Evolutionary conservation across 2,329 filamentous ascomycete genomes (phyloP), one percentile per base, ranked within the genome.

Genomic region (Paracoccidioides brasiliensis): DNA sequence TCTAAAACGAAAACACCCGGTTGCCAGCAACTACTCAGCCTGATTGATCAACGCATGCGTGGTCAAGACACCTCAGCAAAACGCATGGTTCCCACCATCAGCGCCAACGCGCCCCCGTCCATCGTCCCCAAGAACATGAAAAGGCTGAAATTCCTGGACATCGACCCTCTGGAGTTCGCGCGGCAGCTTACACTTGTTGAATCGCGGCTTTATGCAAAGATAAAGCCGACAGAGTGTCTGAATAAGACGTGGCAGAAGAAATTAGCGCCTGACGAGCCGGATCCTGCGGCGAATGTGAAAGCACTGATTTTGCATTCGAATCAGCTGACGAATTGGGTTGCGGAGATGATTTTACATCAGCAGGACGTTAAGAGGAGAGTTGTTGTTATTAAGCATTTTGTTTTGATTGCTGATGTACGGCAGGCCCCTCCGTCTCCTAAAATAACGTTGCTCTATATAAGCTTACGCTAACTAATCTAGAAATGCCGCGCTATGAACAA

Each of bases 181-280:
- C 84, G 93, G 50, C 93, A 98, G 70, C 78, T 98, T 59, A 98
- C 93, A 0, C 93, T 98, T 61, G 95, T 97, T 60, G 93, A 98
- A 71, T 95, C 90, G 2, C 86, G 86, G 59, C 78, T 97, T 0
- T 98, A 97, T 66, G 88, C 86, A 63, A 96, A 95, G 74, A 95
- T 98, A 70, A 91, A 91, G 70, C 87, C 91, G 0, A 93, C 89
- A 0, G 93, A 98, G 70, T 97, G 91, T 69, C 76, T 98, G 58
- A 96, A 95, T 74, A 98, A 98, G 78, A 96, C 90, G 4, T 98
- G 93, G 93, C 90, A 95, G 72, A 97, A 94, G 80, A 96, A 96
- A 76, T 78, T 94, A 57, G 80, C 76, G 7, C 86, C 90, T 38
- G 68, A 70, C 46, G 85, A 85, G 58, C 63, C 68, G 2, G 86